A percentile compares a stretch with the other conserved stretches of the same genome.
phyloP scores from a whole-genome alignment of 2,329 filamentous ascomycete genomes.

The Lasiodiplodia sp. region DNA sequence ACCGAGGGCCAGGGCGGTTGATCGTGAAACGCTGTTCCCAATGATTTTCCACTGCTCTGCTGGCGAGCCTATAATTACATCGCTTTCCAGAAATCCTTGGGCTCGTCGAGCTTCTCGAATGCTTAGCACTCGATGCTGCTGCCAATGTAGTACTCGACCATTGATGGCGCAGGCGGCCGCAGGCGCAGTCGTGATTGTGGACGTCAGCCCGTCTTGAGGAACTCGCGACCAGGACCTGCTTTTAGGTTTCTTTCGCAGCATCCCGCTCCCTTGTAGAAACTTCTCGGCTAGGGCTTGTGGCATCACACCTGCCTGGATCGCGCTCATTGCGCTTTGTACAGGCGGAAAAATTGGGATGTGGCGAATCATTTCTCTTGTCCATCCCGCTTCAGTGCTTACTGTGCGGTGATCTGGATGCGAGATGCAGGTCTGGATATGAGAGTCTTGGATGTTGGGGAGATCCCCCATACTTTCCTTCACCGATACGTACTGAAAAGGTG shows the following conservation, averaged over 20 bases:
- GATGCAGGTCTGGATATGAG: conserved; percentile 67
- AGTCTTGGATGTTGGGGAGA: conserved; percentile 69
- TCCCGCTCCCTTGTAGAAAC: neutral
- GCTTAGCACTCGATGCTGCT: conserved; percentile 66
- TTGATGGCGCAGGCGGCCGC: conserved; percentile 62
- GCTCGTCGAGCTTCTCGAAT: conserved; percentile 72
- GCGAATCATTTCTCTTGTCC: neutral
- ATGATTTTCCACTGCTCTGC: conserved; percentile 69
- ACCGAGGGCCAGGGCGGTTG: conserved; percentile 72
- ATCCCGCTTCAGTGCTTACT: neutral
- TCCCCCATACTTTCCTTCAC: conserved; percentile 63
- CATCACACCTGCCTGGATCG: conserved; percentile 32
- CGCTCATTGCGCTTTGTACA: conserved; percentile 36
- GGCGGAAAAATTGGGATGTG: conserved; percentile 63
- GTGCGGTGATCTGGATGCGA: conserved; percentile 72
- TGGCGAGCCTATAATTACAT: conserved; percentile 69
- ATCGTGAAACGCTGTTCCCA: conserved; percentile 78
- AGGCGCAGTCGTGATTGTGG: conserved; percentile 67
- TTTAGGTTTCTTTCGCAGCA: too few species aligned
- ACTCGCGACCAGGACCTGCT: conserved; percentile 58
- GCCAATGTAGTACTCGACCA: conserved; percentile 69
- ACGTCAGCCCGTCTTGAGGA: conserved; percentile 60
- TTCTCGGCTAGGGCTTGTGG: conserved; percentile 14
- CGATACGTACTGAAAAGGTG: conserved; percentile 67
- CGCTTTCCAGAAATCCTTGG: conserved; percentile 74